These are phyloP conservation scores for Apiospora pterosperma DNA, from an alignment of 2,329 filamentous ascomycete genomes.

Conservation along the genomic window DNA sequence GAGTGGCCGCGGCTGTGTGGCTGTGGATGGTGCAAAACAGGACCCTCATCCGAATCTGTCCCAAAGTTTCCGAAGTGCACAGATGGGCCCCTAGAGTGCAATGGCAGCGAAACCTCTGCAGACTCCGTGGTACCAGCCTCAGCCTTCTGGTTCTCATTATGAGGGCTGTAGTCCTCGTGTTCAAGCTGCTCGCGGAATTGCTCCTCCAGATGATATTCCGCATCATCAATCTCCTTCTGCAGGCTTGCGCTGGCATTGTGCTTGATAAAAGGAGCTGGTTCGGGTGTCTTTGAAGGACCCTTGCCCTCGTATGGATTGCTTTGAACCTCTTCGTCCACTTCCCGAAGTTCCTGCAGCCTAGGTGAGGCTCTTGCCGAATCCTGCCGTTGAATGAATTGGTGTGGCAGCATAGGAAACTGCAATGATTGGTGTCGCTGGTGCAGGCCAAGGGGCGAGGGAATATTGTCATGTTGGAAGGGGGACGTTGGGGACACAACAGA, in stretches of 20 bases:
- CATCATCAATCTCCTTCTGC: conserved; percentile 81
- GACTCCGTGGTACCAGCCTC: conserved; percentile 22
- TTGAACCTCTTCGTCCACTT: conserved; percentile 63
- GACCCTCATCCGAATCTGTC: conserved; percentile 49
- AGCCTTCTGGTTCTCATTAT: conserved; percentile 38
- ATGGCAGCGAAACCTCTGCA: conserved; percentile 17
- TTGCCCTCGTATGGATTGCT: conserved; percentile 36
- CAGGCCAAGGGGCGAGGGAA: conserved; percentile 38
- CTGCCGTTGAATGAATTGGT: conserved; percentile 53
- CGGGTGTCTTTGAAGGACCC: conserved; percentile 43
- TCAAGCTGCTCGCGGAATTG: conserved; percentile 76
- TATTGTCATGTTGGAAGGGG: conserved; percentile 55
- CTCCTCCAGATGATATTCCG: conserved; percentile 81
- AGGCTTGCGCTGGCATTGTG: conserved; percentile 76
- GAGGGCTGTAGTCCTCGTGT: conserved; percentile 72
- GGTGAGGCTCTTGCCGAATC: conserved; percentile 55
- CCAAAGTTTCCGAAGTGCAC: conserved; percentile 51
- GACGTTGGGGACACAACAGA: conserved; percentile 62
- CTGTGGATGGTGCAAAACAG: conserved; percentile 66
- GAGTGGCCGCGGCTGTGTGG: conserved; percentile 74
- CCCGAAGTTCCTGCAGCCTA: conserved; percentile 68
- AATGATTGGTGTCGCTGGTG: conserved; percentile 55
- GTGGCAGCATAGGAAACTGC: conserved; percentile 54
- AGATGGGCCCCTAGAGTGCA: conserved; percentile 42
- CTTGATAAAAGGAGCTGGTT: conserved; percentile 34